A percentile compares a stretch with the other conserved stretches of the same genome.
Evolutionary conservation across 768 basidiomycete genomes (phyloP).

Genomic region (Termitomyces heimii): DNA sequence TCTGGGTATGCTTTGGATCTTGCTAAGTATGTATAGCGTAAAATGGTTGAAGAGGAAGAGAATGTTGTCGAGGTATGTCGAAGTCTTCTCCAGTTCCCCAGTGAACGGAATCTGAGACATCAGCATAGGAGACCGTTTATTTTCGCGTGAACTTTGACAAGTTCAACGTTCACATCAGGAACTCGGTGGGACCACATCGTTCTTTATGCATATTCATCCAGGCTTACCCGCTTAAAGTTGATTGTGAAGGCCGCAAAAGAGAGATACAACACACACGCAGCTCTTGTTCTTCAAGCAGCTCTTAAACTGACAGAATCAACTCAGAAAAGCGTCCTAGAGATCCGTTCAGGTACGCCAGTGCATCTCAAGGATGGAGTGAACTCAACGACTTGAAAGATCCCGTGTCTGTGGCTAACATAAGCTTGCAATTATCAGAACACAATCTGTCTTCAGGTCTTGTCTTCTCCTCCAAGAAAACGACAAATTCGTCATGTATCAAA

Average conservation of each 20-base stretch:
- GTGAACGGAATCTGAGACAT: constrained; percentile 7
- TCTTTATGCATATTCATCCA: background rate
- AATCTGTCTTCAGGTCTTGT: constrained; percentile 60
- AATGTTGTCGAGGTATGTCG: constrained; percentile 61
- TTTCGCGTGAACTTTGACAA: constrained; percentile 88
- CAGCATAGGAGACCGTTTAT: constrained; percentile 56
- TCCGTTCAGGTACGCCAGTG: constrained; percentile 49
- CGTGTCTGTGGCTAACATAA: constrained; percentile 58
- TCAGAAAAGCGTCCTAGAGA: constrained; percentile 55
- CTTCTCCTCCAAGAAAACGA: constrained; percentile 48
- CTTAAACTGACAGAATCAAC: constrained; percentile 64
- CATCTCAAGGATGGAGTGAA: background rate
- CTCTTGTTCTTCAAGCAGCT: constrained; percentile 62
- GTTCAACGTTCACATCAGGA: constrained; percentile 83
- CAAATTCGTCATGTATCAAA: constrained; percentile 57
- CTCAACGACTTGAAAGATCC: constrained; percentile 38
- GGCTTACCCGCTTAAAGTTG: constrained; percentile 41
- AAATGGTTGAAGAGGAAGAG: constrained; percentile 48
- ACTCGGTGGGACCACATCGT: constrained; percentile 50
- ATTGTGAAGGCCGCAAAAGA: constrained; percentile 72
- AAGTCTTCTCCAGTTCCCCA: constrained; percentile 1
- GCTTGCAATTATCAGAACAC: constrained; percentile 57
- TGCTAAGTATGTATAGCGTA: constrained; percentile 21
- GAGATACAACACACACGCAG: constrained; percentile 74
- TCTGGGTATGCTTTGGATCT: background rate